Evolutionary conservation across 2,329 filamentous ascomycete species (phyloP), one percentile per base, ranked within the genome.

Genomic region (Epicoccum nigrum): DNA sequence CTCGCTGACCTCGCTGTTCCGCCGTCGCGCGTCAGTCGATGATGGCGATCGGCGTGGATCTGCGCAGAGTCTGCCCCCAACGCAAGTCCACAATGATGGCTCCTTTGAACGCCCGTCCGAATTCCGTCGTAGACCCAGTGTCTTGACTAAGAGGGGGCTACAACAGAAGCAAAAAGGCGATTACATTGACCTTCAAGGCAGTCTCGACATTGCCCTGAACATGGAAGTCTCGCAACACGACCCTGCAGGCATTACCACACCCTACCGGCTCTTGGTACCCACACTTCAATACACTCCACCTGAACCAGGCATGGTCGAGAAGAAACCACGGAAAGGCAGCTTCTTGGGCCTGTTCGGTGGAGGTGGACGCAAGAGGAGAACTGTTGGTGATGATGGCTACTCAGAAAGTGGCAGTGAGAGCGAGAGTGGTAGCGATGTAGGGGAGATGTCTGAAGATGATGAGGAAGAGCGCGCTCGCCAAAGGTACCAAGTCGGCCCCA

Each of bases 171-270:
- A 67, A 19, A 58, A 64, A 20, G 59, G 65, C 30, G 60, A 63
- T n/a, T 69, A 59, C 15, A 78, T 97, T 52, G 86, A 96, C 67
- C 79, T 97, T 0, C 85, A 94, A 68, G 88, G 88, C 23, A 92
- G 91, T 0, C 78, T 99, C 8, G 92, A 97, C 59, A 87, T 99
- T 28, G 89, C 86, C 42, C 75, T 99, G 34, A 96, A 97, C 63
- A 86, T 96, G 56, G 94, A 99, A 75, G 85, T 97, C 55, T 92
- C 88, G 63, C 83, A 89, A 35, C 86, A 85, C 56, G 92, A 99
- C 63, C 93, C 94, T 0, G 83, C 89, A 0, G 95, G 94, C 12
- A 91, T 90, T 58, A 99, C 94, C 0, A 84, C 86, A 42, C 90
- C 92, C 7, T 99, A 99, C 71, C 82, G 91, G 31, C 76, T 99